Conservation (phyloP, 345 rosid species). For the Anacardium occidentale region DNA sequence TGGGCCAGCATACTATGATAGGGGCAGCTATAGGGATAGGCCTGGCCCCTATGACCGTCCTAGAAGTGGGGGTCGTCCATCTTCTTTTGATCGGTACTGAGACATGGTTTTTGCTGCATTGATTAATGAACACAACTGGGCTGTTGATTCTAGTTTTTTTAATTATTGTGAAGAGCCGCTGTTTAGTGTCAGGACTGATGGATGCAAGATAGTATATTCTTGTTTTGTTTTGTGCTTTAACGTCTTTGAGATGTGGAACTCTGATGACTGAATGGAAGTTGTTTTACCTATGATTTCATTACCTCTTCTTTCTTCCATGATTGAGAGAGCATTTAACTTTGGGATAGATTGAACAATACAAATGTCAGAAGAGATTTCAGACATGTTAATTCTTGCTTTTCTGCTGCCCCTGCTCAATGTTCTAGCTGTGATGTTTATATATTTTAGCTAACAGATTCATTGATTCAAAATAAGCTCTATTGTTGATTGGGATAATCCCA, state of each 20-base stretch:
- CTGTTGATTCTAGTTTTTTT: neutral
- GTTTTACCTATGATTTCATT: neutral
- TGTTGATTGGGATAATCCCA: neutral
- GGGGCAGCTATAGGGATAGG: constrained; percentile 35
- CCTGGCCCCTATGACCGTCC: constrained; percentile 41
- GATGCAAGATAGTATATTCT: constrained; percentile 12
- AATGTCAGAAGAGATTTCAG: neutral
- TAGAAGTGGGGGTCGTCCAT: constrained; percentile 26
- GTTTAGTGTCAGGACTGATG: constrained; percentile 3
- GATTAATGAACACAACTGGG: neutral
- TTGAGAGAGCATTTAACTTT: neutral
- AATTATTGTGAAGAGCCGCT: neutral
- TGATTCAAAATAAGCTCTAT: neutral
- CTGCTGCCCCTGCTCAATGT: neutral
- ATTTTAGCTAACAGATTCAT: neutral
- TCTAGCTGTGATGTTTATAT: neutral
- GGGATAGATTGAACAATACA: neutral
- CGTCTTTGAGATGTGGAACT: constrained; percentile 2
- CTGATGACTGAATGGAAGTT: constrained; percentile 6
- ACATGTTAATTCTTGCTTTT: neutral
- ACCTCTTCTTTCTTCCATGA: neutral
- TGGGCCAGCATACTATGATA: constrained; percentile 28
- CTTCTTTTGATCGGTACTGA: constrained; percentile 37
- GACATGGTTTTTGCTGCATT: neutral
- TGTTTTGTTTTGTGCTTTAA: neutral